A percentile compares a stretch with the other conserved stretches of the same genome.
Conservation (phyloP, 192 early-diverging fungal species). For the Coemansia sp. region DNA sequence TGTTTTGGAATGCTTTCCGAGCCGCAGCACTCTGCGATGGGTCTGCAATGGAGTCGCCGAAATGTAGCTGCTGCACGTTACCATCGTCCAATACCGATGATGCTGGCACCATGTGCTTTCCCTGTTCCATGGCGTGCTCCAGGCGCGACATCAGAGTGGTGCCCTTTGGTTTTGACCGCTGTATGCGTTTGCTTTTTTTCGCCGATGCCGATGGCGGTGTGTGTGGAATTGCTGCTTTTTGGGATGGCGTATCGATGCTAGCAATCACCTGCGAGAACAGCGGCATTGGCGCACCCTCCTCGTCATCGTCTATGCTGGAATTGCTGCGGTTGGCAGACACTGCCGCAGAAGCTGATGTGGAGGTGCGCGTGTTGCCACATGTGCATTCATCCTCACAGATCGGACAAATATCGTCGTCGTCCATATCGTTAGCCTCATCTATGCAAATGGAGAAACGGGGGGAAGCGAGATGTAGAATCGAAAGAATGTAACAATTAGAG, state of each 20-base stretch:
- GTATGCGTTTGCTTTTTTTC: conserved; percentile 13
- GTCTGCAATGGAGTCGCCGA: too few species aligned
- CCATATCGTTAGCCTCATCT: conserved; percentile 31
- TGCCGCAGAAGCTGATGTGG: not conserved
- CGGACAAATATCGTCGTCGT: conserved; percentile 53
- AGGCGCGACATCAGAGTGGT: conserved; percentile 37
- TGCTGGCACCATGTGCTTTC: not conserved
- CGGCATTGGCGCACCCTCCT: conserved; percentile 21
- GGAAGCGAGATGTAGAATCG: not conserved
- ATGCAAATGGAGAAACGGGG: conserved; percentile 17
- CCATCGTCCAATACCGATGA: not conserved
- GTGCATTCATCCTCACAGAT: conserved; percentile 55
- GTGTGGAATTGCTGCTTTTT: not conserved
- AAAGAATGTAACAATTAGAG: not conserved
- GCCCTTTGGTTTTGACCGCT: conserved; percentile 9
- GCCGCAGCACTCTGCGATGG: not conserved
- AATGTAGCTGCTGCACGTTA: not conserved
- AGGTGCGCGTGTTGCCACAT: conserved; percentile 22
- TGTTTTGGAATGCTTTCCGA: not conserved
- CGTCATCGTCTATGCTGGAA: not conserved
- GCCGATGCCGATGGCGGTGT: not conserved
- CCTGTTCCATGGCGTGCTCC: conserved; percentile 28
- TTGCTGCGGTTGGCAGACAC: not conserved
- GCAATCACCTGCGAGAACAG: conserved; percentile 32
- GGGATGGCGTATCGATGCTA: not conserved